phyloP scores from a whole-genome alignment of 2,329 filamentous ascomycete genomes.

The Fusarium beomiforme region DNA sequence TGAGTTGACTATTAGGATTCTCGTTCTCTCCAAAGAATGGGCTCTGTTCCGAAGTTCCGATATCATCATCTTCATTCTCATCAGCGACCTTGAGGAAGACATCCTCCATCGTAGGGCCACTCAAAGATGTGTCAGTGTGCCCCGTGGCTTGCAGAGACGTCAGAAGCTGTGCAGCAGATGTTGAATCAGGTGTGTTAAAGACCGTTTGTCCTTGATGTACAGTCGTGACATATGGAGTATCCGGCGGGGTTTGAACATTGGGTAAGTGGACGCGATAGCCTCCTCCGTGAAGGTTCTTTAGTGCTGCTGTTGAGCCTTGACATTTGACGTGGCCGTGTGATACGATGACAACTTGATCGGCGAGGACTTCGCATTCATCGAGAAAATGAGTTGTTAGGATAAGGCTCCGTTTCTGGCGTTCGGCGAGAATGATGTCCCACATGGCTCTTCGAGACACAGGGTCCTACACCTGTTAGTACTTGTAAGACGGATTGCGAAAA shows the following conservation, averaged over 20 bases:
- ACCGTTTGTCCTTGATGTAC: constrained; percentile 7
- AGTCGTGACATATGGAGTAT: background rate
- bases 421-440: constrained; percentile 85
- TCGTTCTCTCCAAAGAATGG: background rate
- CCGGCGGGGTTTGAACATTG: background rate
- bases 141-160: background rate
- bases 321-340: constrained; percentile 11
- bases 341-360: constrained; percentile 64
- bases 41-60: background rate
- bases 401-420: constrained; percentile 80
- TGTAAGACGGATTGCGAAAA: fast-evolving
- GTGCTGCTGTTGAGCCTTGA: background rate
- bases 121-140: background rate
- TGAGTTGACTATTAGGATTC: background rate
- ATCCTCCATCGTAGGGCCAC: constrained; percentile 17
- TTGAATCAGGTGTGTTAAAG: background rate
- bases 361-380: constrained; percentile 84
- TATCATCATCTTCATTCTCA: background rate
- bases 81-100: constrained; percentile 17
- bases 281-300: constrained; percentile 8
- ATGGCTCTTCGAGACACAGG: constrained; percentile 83
- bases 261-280: background rate
- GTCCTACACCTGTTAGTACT: constrained; percentile 68
- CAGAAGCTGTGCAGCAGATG: background rate
- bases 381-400: constrained; percentile 88